Evolutionary conservation across 768 basidiomycete genomes (phyloP).

Genomic region (Podaxis sp.): DNA sequence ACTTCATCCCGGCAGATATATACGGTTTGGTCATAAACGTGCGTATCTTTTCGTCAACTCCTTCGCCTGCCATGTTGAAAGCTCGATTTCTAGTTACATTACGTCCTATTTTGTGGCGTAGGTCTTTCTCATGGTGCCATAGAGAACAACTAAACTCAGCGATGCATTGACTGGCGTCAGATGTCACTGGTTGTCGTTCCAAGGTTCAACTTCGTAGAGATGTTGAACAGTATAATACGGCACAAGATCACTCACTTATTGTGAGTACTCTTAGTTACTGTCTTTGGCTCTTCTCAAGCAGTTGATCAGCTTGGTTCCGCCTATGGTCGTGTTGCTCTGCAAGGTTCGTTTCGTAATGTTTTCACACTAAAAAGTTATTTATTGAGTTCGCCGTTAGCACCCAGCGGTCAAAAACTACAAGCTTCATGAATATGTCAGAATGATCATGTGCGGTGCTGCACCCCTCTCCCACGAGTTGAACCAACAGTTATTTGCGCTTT

Average conservation of each 20-base stretch:
- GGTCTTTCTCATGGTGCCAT: slow-evolving; percentile 18
- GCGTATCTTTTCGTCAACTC: slow-evolving; percentile 17
- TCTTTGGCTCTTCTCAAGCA: background rate
- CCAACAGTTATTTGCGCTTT: slow-evolving; percentile 44
- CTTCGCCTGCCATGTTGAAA: background rate
- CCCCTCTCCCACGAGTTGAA: slow-evolving; percentile 57
- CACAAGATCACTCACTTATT: slow-evolving; percentile 58
- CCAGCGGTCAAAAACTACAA: slow-evolving; percentile 51
- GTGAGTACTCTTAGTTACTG: slow-evolving; percentile 24
- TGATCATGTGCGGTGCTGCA: slow-evolving; percentile 58
- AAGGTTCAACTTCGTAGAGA: slow-evolving; percentile 61
- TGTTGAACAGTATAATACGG: slow-evolving; percentile 59
- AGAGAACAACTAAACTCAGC: background rate
- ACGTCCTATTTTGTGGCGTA: slow-evolving; percentile 54
- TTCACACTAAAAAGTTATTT: background rate
- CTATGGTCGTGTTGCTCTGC: slow-evolving; percentile 56
- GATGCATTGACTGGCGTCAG: slow-evolving; percentile 22
- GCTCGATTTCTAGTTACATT: slow-evolving; percentile 47
- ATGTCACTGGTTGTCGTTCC: slow-evolving; percentile 58
- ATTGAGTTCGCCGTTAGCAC: slow-evolving; percentile 34
- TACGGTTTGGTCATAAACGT: slow-evolving; percentile 67
- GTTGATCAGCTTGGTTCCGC: slow-evolving; percentile 51
- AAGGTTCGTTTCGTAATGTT: slow-evolving; percentile 35
- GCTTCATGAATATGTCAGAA: slow-evolving; percentile 39
- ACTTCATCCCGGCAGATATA: slow-evolving; percentile 42